These are phyloP conservation scores for Curvularia sp. DNA, from an alignment of 2,329 filamentous ascomycete genomes.

Conservation along the genomic window DNA sequence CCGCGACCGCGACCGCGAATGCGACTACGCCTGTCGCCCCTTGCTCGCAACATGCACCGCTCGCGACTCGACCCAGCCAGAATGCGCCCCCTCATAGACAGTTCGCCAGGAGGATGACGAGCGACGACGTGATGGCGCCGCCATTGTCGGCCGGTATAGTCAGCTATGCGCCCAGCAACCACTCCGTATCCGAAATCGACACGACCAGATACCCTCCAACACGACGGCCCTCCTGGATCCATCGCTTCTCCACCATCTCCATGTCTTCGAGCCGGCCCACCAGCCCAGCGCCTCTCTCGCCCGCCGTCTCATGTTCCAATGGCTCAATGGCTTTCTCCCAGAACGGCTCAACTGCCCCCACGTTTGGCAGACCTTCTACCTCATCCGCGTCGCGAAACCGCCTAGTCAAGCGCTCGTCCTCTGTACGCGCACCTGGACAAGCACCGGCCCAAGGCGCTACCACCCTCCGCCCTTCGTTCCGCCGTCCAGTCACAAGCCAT, in stretches of 20 bases:
- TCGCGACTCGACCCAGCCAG: conserved; percentile 35
- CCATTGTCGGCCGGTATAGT: conserved; percentile 30
- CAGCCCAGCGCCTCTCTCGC: conserved; percentile 69
- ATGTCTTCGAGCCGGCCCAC: conserved; percentile 69
- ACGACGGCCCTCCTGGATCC: conserved; percentile 70
- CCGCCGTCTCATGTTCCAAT: conserved; percentile 70
- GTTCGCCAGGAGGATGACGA: conserved; percentile 46
- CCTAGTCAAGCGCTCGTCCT: conserved; percentile 75
- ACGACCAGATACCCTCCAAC: conserved; percentile 37
- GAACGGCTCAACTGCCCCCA: conserved; percentile 66
- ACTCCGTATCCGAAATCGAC: conserved; percentile 38
- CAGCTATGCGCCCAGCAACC: conserved; percentile 31
- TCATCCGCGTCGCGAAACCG: conserved; percentile 69
- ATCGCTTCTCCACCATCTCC: conserved; percentile 71
- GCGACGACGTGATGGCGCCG: conserved; percentile 30
- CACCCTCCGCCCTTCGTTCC: conserved; percentile 69
- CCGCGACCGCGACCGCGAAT: conserved; percentile 23
- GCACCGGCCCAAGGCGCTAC: conserved; percentile 59
- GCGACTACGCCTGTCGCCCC: conserved; percentile 32
- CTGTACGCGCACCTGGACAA: conserved; percentile 58
- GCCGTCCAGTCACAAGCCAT: conserved; percentile 79
- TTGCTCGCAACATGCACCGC: conserved; percentile 38
- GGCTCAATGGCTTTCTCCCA: conserved; percentile 58
- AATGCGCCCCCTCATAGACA: conserved; percentile 42
- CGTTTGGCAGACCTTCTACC: conserved; percentile 57